Evolutionary conservation across 306 rosid species (phyloP), one percentile per base, ranked within the genome.

Genomic region (Trifolium pratense): DNA sequence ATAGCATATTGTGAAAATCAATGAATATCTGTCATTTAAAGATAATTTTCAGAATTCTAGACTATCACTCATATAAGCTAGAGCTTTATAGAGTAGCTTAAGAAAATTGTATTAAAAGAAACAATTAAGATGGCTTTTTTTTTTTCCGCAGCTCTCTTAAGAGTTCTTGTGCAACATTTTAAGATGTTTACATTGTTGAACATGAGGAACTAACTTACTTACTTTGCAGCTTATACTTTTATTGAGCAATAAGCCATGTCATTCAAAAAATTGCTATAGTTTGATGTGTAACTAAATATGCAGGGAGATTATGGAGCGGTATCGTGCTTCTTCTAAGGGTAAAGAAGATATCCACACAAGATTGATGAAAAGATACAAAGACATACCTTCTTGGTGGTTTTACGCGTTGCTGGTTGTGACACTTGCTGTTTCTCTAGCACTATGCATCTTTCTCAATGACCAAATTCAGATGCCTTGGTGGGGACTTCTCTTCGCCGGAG

Each of bases 391-490:
- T 26, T 92, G 97, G 93, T 92, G 97, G 97, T 92, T 92, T 84
- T 71, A 89, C 81, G 1, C 71, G 18, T 61, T 92, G 83, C 86
- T 89, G 32, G 51, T 6, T 5, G 75, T 73, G 80, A 83, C 96
- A 1, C 15, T 91, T 13, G 56, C 60, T 13, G 88, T 89, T 72
- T 91, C 97, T 71, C 86, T 89, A 0, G 57, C 37, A 3, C 85
- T 91, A 18, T 91, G 97, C 85, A 89, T 80, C 62, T 69, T 86
- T 82, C 78, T 91, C 45, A 92, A 89, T 12, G 77, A 86, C 20
- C 89, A 92, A 71, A 82, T 92, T 82, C 97, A 92, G 71, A 85
- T 92, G 91, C 97, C 97, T 9, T 91, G 93, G 93, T 91, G 97
- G 96, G 96, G 96, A 37, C 93, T 91, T 63, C 49, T 89, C 67